A percentile compares a stretch with the other conserved stretches of the same genome.
Conservation (phyloP, 192 early-diverging fungal species). For the Geranomyces variabilis region DNA sequence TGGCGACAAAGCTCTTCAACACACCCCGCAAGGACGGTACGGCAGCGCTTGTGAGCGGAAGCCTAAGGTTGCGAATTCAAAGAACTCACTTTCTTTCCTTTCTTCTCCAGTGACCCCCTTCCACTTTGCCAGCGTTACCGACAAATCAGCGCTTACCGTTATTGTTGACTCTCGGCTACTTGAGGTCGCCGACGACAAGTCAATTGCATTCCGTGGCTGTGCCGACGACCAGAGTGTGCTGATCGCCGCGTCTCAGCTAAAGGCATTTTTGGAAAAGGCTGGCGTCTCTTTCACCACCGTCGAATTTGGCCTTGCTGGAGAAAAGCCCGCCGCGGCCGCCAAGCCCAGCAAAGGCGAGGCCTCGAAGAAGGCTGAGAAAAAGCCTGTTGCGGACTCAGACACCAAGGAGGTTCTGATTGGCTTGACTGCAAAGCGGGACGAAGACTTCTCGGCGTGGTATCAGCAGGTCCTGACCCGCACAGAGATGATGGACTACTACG, state of each 20-base stretch:
- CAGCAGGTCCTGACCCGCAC: constrained; percentile 81
- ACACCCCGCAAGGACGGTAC: constrained; percentile 28
- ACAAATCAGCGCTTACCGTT: constrained; percentile 66
- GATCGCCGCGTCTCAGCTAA: constrained; percentile 58
- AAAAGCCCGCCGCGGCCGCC: constrained; percentile 51
- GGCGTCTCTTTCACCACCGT: constrained; percentile 52
- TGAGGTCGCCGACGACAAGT: constrained; percentile 34
- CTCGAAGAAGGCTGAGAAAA: constrained; percentile 11
- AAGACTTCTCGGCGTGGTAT: constrained; percentile 93
- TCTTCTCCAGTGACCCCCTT: constrained; percentile 70
- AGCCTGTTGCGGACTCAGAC: constrained; percentile 16
- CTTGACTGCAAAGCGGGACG: constrained; percentile 84
- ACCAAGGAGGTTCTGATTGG: constrained; percentile 73
- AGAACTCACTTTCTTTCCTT: too few species aligned
- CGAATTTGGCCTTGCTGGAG: constrained; percentile 55
- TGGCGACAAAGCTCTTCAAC: constrained; percentile 11
- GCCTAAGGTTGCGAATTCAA: too few species aligned
- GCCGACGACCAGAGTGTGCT: constrained; percentile 60
- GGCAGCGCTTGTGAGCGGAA: not conserved
- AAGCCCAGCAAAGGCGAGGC: constrained; percentile 44
- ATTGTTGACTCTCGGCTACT: constrained; percentile 75
- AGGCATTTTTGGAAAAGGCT: constrained; percentile 58
- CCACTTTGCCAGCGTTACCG: constrained; percentile 63
- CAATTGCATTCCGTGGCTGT: constrained; percentile 72
- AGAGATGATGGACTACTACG: constrained; percentile 99